A percentile compares a stretch with the other conserved stretches of the same genome.
phyloP scores from a whole-genome alignment of 495 filamentous ascomycete genomes.

The Aspergillus bertholletiae region DNA sequence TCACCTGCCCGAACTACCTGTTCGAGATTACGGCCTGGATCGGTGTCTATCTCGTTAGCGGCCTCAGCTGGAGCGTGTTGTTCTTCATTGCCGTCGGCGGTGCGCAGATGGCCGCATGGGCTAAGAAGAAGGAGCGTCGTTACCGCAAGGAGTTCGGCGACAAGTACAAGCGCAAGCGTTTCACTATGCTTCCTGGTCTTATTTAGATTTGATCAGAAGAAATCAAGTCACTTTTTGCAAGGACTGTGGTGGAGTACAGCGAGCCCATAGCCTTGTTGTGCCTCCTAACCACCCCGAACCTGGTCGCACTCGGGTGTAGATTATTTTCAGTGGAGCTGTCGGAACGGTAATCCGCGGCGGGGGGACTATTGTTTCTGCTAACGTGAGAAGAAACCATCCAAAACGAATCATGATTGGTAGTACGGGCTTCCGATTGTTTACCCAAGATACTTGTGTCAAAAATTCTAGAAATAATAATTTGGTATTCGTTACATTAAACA shows the following conservation, averaged over 20 bases:
- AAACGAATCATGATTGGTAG: not conserved
- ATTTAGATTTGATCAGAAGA: conserved; percentile 29
- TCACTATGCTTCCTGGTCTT: conserved; percentile 70
- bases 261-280: not conserved
- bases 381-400: not conserved
- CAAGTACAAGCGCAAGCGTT: conserved; percentile 86
- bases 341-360: too few relatives aligned
- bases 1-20: conserved; percentile 97
- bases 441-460: not conserved
- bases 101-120: conserved; percentile 81
- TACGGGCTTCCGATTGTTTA: not conserved
- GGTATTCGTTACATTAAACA: not conserved
- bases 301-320: too few relatives aligned
- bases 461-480: not conserved
- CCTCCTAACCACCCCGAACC: not conserved
- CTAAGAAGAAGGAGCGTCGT: conserved; percentile 83
- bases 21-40: conserved; percentile 88
- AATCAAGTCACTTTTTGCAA: not conserved
- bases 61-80: conserved; percentile 68
- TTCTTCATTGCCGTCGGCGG: conserved; percentile 67
- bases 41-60: conserved; percentile 68
- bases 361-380: too few relatives aligned
- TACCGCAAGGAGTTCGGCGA: conserved; percentile 87
- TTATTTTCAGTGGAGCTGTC: not conserved
- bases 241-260: not conserved